A percentile compares a stretch with the other conserved stretches of the same genome.
Conservation (phyloP, 2,329 filamentous ascomycete species). For the Microsporum audouinii region DNA sequence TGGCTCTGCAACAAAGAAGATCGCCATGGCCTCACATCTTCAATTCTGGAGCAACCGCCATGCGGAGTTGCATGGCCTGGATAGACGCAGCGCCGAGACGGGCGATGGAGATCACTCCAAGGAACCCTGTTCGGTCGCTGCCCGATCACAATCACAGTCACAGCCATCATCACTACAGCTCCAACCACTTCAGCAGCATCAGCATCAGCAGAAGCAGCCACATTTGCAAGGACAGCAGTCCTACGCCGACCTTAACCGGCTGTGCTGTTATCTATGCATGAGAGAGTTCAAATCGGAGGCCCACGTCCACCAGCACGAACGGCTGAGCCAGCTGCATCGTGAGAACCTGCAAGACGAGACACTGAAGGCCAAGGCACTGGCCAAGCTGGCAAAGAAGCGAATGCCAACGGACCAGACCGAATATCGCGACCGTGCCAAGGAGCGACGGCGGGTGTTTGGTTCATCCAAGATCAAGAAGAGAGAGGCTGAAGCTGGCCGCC, state of each 20-base stretch:
- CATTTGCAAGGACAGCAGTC: constrained; percentile 37
- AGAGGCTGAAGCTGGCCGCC: constrained; percentile 17
- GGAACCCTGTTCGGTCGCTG: background rate
- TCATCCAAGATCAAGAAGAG: constrained; percentile 26
- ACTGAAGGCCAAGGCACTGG: constrained; percentile 31
- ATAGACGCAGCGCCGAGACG: constrained; percentile 17
- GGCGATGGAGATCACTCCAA: constrained; percentile 13
- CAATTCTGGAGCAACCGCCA: constrained; percentile 63
- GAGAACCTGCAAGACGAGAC: constrained; percentile 43
- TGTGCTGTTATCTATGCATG: constrained; percentile 52
- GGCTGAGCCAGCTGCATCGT: constrained; percentile 46
- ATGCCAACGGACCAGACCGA: constrained; percentile 27
- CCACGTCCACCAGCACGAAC: constrained; percentile 50
- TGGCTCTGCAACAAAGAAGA: constrained; percentile 28
- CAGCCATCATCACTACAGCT: constrained; percentile 8
- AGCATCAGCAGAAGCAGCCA: constrained; percentile 21
- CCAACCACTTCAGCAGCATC: constrained; percentile 18
- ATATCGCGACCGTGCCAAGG: constrained; percentile 38
- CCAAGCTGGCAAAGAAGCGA: constrained; percentile 35
- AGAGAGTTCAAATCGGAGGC: constrained; percentile 45
- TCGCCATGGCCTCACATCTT: constrained; percentile 52
- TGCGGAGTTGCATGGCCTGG: constrained; percentile 51
- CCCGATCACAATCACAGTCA: constrained; percentile 10
- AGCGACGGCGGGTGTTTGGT: constrained; percentile 37
- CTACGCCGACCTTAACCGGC: constrained; percentile 48